Conservation (phyloP, 306 rosid genomes). For the Ziziphus jujuba region DNA sequence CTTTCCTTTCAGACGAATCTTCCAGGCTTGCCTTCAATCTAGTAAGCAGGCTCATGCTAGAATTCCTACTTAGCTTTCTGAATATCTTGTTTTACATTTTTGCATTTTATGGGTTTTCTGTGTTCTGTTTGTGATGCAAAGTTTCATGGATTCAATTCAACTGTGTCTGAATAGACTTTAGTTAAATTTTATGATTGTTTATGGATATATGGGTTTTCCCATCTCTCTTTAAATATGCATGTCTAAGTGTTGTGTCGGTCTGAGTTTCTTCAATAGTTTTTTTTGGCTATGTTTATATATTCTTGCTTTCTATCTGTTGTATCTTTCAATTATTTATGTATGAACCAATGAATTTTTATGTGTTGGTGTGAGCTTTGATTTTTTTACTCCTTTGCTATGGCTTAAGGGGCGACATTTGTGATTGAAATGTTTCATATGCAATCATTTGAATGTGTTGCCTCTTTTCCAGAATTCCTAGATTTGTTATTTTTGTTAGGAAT, state of each 20-base stretch:
- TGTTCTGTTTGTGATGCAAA: not conserved
- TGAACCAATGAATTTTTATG: not conserved
- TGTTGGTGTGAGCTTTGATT: not conserved
- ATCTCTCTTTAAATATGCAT: not conserved
- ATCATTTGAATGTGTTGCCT: not conserved
- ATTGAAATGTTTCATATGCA: not conserved
- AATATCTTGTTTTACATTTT: not conserved
- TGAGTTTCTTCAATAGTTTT: not conserved
- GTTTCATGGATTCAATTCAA: not conserved
- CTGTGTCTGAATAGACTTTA: not conserved
- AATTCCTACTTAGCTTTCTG: not conserved
- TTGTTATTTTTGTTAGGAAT: not conserved
- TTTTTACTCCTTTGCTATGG: not conserved
- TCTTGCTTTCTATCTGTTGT: not conserved
- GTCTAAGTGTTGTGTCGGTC: not conserved
- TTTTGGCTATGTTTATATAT: not conserved
- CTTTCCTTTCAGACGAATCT: conserved; percentile 37
- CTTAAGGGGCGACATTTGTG: not conserved
- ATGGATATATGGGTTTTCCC: not conserved
- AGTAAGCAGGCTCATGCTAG: conserved; percentile 41
- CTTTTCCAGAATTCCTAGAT: not conserved
- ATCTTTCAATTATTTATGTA: not conserved
- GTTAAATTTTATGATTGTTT: not conserved
- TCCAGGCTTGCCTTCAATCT: conserved; percentile 44
- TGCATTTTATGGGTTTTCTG: not conserved